Percentiles rank a stretch among this genome's conserved stretches.
Evolutionary conservation across 129 eudicot species (phyloP).

Genomic region (Flaveria sonorensis): DNA sequence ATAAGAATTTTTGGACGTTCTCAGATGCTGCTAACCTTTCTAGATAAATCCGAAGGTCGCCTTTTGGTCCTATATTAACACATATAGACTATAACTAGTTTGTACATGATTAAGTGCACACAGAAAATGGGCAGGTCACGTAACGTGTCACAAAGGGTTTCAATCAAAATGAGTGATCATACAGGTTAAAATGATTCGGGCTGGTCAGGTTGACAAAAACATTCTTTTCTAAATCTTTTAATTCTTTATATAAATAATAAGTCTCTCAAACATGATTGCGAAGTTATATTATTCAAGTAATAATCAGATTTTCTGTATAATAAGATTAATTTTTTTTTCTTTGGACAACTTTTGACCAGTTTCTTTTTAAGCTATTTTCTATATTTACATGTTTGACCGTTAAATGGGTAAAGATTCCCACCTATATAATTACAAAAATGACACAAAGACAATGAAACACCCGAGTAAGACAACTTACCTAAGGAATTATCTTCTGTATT

Average conservation of each 20-base stretch:
- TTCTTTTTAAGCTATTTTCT: not conserved
- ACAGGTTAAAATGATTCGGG: not conserved
- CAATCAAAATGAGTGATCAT: not conserved
- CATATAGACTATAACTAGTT: constrained; percentile 26
- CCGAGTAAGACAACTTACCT: constrained; percentile 42
- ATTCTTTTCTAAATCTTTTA: too few relatives aligned
- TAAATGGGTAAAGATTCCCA: not conserved
- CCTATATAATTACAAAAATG: not conserved
- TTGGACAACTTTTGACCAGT: not conserved
- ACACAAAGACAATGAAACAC: not conserved
- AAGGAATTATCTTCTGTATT: constrained; percentile 51
- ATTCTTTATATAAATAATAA: not conserved
- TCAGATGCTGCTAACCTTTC: constrained; percentile 66
- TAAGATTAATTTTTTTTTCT: not conserved
- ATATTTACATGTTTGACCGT: not conserved
- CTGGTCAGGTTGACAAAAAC: not conserved
- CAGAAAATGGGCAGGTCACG: not conserved
- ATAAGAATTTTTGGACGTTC: constrained; percentile 64
- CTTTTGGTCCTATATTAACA: constrained; percentile 61
- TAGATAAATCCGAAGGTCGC: constrained; percentile 64
- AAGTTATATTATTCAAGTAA: not conserved
- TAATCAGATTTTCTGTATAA: not conserved
- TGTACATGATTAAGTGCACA: not conserved
- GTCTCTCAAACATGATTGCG: not conserved
- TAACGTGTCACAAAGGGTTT: not conserved